Evolutionary conservation across 2,329 filamentous ascomycete genomes (phyloP).

Genomic region (Colletotrichum trifolii): DNA sequence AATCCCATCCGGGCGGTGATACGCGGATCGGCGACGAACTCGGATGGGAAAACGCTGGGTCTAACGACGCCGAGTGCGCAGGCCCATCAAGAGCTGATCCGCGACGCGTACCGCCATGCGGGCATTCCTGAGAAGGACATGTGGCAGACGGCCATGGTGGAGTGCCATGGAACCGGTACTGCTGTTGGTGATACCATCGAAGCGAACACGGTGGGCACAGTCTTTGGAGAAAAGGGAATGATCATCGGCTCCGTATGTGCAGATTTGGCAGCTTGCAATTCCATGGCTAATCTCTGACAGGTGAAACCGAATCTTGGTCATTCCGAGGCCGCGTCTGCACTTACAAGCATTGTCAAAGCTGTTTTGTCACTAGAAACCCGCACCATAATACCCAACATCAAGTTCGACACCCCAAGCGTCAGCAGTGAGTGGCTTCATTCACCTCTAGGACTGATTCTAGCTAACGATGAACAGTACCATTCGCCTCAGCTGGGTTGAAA

Average conservation of each 20-base stretch:
- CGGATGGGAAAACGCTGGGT: constrained; percentile 49
- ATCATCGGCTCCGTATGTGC: constrained; percentile 42
- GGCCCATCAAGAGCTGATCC: constrained; percentile 44
- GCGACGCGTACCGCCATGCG: constrained; percentile 40
- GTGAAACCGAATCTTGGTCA: constrained; percentile 55
- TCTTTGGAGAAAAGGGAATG: constrained; percentile 44
- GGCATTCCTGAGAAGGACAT: constrained; percentile 40
- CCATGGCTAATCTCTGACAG: constrained; percentile 38
- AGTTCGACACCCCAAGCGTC: constrained; percentile 32
- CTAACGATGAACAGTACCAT: constrained; percentile 37
- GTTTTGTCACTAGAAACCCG: constrained; percentile 40
- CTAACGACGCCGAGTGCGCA: constrained; percentile 49
- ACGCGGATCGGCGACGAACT: constrained; percentile 43
- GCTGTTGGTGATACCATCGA: constrained; percentile 54
- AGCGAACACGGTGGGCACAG: constrained; percentile 45
- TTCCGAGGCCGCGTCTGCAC: constrained; percentile 47
- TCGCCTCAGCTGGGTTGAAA: constrained; percentile 36
- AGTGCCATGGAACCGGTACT: constrained; percentile 55
- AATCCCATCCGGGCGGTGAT: constrained; percentile 48
- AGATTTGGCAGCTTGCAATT: accelerated
- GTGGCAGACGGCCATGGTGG: constrained; percentile 46
- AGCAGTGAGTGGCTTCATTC: constrained; percentile 8
- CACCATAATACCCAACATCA: constrained; percentile 36
- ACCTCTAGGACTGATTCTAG: background rate
- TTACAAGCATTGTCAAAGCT: constrained; percentile 46